Evolutionary conservation across 768 basidiomycete genomes (phyloP).

Genomic region (Cystobasidium tubakii): DNA sequence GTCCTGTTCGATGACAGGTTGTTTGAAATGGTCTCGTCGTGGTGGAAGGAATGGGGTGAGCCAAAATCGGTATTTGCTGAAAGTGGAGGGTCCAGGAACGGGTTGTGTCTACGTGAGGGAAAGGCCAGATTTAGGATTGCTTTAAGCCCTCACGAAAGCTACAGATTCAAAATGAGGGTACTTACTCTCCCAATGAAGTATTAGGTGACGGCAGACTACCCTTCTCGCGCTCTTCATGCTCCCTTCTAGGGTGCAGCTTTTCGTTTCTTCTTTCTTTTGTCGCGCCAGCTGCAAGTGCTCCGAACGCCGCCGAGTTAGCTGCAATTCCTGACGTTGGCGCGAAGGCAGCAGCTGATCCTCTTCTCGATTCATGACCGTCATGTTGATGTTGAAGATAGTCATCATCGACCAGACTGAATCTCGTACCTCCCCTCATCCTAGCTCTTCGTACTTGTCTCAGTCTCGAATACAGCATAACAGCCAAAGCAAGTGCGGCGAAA

Average conservation of each 20-base stretch:
- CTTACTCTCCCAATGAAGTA: conserved; percentile 21
- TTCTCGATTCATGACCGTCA: not conserved
- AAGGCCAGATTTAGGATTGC: too few species aligned
- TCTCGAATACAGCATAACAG: conserved; percentile 15
- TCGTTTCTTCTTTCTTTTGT: not conserved
- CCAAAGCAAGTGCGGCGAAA: not conserved
- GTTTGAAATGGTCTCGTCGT: not conserved
- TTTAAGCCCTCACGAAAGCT: too few species aligned
- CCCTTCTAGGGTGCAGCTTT: not conserved
- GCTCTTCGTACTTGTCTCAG: conserved; percentile 2
- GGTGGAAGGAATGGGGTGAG: not conserved
- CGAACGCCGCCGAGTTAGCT: not conserved
- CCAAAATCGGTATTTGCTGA: not conserved
- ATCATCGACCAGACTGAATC: conserved; percentile 30
- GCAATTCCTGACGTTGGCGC: not conserved
- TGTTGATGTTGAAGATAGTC: not conserved
- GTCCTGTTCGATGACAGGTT: not conserved
- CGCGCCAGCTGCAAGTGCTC: not conserved
- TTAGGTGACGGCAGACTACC: not conserved
- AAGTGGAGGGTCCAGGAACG: conserved; percentile 26
- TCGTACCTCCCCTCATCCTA: not conserved
- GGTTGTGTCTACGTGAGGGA: conserved; percentile 16
- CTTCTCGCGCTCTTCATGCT: not conserved
- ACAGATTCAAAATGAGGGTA: not conserved
- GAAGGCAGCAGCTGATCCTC: not conserved